Evolutionary conservation across 768 basidiomycete species (phyloP), one percentile per base, ranked within the genome.

Genomic region (Leccinum rimulosum): DNA sequence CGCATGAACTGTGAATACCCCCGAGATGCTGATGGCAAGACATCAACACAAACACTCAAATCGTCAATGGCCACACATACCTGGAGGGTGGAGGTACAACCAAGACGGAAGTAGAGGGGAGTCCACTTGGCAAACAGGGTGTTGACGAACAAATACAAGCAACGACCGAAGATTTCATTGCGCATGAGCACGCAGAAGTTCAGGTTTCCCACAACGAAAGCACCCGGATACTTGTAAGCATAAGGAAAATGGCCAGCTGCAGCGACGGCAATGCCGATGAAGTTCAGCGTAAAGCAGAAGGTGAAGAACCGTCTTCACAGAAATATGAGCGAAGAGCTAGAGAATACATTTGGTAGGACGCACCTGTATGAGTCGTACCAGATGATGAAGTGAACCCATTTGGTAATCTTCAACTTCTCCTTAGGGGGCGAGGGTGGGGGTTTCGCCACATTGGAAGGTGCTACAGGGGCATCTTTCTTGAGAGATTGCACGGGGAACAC

Each of bases 321-420:
- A 47, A 55, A 57, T 27, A 30, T 68, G 36, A 68, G 54, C 50
- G 35, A 57, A 9, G 8, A 3, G 14, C 17, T 27, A 5, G 28
- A 43, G 48, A 11, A 28, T 25, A n/a, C 11, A 25, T 15, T 22
- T 15, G 14, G 11, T 28, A 22, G 50, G 5, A 62, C 79, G 8
- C 58, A 86, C 89, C 88, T 78, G 67, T 93, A 92, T 0, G 85
- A 86, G 65, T 93, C 89, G 72, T 86, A 91, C 90, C 90, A 92
- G 27, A 91, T 71, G 57, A 80, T 80, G 70, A 85, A 84, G 50
- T 78, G 70, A 38, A 86, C 79, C 77, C 84, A 86, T 58, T 77
- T 82, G 1, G 87, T 83, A 30, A 79, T 79, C 67, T 84, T 81
- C 70, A 79, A 80, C 77, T 83, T 86, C 35, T 77, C 77, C 50